These are phyloP conservation scores for Pleurotus tuoliensis DNA, from an alignment of 768 basidiomycete genomes.

Conservation along the genomic window DNA sequence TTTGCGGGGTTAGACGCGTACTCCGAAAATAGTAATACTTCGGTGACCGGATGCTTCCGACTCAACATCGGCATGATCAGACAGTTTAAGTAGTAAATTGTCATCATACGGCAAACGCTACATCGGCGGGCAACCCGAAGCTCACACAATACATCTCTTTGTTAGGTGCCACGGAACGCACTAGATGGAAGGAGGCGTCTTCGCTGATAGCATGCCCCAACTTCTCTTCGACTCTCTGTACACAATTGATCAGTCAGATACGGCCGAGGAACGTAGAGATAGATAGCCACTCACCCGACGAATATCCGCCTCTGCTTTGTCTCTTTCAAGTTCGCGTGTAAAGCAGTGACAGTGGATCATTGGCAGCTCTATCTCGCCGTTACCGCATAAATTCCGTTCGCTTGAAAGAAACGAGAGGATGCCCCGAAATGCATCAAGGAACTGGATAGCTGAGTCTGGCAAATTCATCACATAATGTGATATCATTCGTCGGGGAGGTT, in stretches of 20 bases:
- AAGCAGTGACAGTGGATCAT: constrained; percentile 97
- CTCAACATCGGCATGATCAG: constrained; percentile 2
- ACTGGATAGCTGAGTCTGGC: constrained; percentile 86
- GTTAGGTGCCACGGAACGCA: constrained; percentile 90
- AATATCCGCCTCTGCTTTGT: constrained; percentile 74
- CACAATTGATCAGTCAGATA: constrained; percentile 12
- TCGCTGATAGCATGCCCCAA: constrained; percentile 52
- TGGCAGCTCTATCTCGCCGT: constrained; percentile 61
- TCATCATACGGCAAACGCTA: constrained; percentile 24
- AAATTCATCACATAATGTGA: constrained; percentile 98
- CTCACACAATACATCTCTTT: constrained; percentile 98
- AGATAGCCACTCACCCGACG: constrained; percentile 52
- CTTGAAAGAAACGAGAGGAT: constrained; percentile 39
- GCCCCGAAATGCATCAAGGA: constrained; percentile 86
- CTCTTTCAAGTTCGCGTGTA: constrained; percentile 73
- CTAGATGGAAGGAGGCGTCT: constrained; percentile 60
- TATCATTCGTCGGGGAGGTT: constrained; percentile 47
- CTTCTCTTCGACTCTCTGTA: constrained; percentile 67
- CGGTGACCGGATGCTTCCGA: constrained; percentile 5
- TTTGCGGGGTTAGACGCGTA: constrained; percentile 9
- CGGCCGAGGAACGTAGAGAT: constrained; percentile 7
- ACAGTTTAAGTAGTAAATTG: neutral
- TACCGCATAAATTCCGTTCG: constrained; percentile 11
- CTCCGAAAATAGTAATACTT: constrained; percentile 8
- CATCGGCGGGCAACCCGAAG: constrained; percentile 57